phyloP scores from a whole-genome alignment of 2,329 filamentous ascomycete species.

The Penicillium hordei region DNA sequence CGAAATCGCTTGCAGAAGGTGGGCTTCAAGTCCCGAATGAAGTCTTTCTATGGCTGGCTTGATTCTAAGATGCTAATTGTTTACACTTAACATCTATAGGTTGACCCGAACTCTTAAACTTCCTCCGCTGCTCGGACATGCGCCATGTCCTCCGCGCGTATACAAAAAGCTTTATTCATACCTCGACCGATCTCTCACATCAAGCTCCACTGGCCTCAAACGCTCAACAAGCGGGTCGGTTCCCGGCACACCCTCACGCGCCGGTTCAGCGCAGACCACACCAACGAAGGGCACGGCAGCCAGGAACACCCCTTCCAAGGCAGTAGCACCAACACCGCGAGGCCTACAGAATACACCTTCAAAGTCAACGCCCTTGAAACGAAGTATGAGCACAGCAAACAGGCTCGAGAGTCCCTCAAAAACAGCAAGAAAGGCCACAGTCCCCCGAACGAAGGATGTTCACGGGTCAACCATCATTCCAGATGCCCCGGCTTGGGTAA shows the following conservation, averaged over 20 bases:
- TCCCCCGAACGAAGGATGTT: slow-evolving; percentile 20
- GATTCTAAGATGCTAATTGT: background rate
- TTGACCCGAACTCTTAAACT: slow-evolving; percentile 75
- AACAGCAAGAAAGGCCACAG: slow-evolving; percentile 21
- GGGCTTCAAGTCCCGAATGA: slow-evolving; percentile 14
- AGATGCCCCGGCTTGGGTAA: slow-evolving; percentile 64
- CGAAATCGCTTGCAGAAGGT: slow-evolving; percentile 87
- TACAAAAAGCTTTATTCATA: slow-evolving; percentile 84
- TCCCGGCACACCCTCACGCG: slow-evolving; percentile 32
- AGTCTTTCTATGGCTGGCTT: background rate
- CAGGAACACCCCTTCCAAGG: slow-evolving; percentile 31
- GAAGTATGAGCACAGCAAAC: slow-evolving; percentile 33
- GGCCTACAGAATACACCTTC: slow-evolving; percentile 43
- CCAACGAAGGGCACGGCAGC: slow-evolving; percentile 33
- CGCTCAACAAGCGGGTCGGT: slow-evolving; percentile 36
- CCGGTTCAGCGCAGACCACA: slow-evolving; percentile 38
- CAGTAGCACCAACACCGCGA: slow-evolving; percentile 27
- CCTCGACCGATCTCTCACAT: slow-evolving; percentile 67
- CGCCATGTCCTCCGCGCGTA: slow-evolving; percentile 73
- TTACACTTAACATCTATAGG: slow-evolving; percentile 45
- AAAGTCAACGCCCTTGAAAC: slow-evolving; percentile 46
- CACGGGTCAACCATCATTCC: slow-evolving; percentile 32
- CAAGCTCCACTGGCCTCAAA: slow-evolving; percentile 36
- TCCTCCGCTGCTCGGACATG: slow-evolving; percentile 70
- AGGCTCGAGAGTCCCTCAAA: slow-evolving; percentile 22